Conservation (phyloP, 2,329 filamentous ascomycete genomes). For the Cladosporium austrohemisphaericum region DNA sequence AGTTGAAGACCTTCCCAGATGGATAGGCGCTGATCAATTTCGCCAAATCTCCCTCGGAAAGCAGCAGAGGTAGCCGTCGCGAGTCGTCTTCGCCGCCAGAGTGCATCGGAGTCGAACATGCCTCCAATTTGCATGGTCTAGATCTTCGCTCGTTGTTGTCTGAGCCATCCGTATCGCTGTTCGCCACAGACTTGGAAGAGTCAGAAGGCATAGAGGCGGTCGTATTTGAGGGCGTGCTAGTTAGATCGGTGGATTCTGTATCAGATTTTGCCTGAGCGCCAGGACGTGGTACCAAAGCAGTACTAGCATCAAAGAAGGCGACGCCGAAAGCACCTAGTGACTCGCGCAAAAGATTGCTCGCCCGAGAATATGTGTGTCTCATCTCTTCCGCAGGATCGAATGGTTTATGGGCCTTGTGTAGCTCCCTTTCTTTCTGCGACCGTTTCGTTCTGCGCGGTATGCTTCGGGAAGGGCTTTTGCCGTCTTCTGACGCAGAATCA, state of each 20-base stretch:
- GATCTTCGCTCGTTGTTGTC: neutral
- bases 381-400: neutral
- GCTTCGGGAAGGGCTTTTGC: no score
- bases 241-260: neutral
- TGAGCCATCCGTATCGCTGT: conserved; percentile 1
- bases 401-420: no score
- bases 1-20: conserved; percentile 28
- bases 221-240: no score
- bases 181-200: no score
- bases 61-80: neutral
- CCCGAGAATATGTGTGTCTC: conserved; percentile 40
- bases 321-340: conserved; percentile 47
- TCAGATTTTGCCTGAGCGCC: no score
- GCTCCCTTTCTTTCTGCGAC: no score
- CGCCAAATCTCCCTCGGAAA: neutral
- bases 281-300: no score
- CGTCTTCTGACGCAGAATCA: no score
- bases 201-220: no score
- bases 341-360: conserved; percentile 47
- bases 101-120: neutral
- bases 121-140: neutral
- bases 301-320: conserved; percentile 30
- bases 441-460: no score
- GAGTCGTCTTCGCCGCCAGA: neutral
- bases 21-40: conserved; percentile 23